phyloP scores from a whole-genome alignment of 768 basidiomycete genomes.

The Trametes cinnabarina region DNA sequence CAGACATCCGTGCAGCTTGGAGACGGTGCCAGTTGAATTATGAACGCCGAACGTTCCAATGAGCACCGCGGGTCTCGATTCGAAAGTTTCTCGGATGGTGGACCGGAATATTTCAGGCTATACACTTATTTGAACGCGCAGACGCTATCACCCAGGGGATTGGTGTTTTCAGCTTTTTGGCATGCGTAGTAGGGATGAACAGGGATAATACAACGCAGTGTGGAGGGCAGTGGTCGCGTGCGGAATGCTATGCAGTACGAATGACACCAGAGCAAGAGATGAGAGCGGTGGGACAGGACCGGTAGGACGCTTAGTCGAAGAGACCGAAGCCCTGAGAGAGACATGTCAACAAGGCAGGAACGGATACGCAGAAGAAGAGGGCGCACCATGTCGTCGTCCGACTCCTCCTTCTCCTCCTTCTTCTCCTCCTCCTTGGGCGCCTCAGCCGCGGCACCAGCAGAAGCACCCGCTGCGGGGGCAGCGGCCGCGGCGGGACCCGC shows the following conservation, averaged over 20 bases:
- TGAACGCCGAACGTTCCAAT: too few species aligned
- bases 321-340: constrained; percentile 85
- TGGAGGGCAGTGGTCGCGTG: constrained; percentile 8
- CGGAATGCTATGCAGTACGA: constrained; percentile 16
- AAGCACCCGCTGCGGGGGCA: constrained; percentile 51
- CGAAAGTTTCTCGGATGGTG: too few species aligned
- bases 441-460: constrained; percentile 59
- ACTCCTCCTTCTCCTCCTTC: constrained; percentile 86
- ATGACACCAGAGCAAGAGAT: constrained; percentile 11
- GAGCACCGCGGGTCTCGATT: too few species aligned
- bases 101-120: too few species aligned
- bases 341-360: background rate
- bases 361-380: background rate
- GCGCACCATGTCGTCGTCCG: constrained; percentile 86
- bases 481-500: constrained; percentile 80
- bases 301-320: constrained; percentile 63
- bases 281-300: background rate
- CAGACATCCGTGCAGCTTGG: too few species aligned
- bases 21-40: too few species aligned
- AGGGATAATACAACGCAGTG: constrained; percentile 19
- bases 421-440: constrained; percentile 78
- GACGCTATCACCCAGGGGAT: background rate
- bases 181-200: constrained; percentile 10
- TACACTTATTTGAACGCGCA: background rate
- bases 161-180: constrained; percentile 16